Evolutionary conservation across 176 grass and related monocot genomes (phyloP), one percentile per base, ranked within the genome.

Genomic region (Oryza brachyantha): DNA sequence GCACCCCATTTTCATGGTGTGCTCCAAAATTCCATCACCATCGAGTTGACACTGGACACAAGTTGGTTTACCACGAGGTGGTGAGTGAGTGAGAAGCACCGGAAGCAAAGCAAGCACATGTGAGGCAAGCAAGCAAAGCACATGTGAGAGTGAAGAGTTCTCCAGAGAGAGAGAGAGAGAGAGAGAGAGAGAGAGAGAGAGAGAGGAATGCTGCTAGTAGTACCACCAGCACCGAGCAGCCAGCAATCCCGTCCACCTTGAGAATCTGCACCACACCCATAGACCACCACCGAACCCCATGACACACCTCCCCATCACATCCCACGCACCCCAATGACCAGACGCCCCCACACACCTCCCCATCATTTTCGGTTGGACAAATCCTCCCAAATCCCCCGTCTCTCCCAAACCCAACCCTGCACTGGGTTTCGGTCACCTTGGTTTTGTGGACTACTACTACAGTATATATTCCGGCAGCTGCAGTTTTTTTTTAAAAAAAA

Each of bases 361-460:
- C 91, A 86, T 91, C 83, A 88, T 86, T 86, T 86, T 88, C 83
- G 83, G 81, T 64, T 85, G 72, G 85, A 90, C 85, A 85, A 87
- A 84, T n/a, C 70, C 39, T n/a, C 70, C 39, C 60, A 64, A 64
- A 66, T 28, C 64, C 21, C 45, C 27, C 31, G 3, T 32, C 64
- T 27, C 59, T 66, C 13, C 67, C 31, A 36, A 35, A 48, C 58
- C 11, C 31, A 32, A 32, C 31, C n/a, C n/a, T n/a, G n/a, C n/a
- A n/a, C n/a, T n/a, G n/a, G n/a, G n/a, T n/a, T n/a, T n/a, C n/a
- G n/a, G n/a, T n/a, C n/a, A n/a, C n/a, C n/a, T n/a, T n/a, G n/a
- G n/a, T n/a, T n/a, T n/a, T n/a, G n/a, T n/a, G n/a, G n/a, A n/a
- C n/a, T n/a, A n/a, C n/a, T n/a, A n/a, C n/a, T n/a, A n/a, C n/a